Base-by-base conservation (phyloP, 768 basidiomycete genomes). In the Suillus subaureus region DNA sequence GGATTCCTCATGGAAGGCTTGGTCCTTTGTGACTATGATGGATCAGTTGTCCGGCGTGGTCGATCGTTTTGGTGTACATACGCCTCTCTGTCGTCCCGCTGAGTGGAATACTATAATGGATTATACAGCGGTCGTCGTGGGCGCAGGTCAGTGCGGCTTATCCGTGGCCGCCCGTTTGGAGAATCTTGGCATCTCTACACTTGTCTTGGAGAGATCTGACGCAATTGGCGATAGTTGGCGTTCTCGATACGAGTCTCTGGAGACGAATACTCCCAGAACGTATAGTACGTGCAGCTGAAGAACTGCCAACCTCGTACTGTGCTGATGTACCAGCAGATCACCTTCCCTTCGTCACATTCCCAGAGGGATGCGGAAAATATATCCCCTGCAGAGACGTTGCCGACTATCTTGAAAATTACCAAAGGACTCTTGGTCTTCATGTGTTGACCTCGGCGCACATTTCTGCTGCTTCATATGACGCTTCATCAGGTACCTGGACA, bases 151-250 rank as follows among this genome's bases (percentile, higher is more conserved):
- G 52, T 69, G 65, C 7, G 72, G 72, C n/a, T 35, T 73, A 55
- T 63, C 64, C 37, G 68, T 72, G 12, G 67, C 71, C 2, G 70
- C 68, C 11, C 67, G 70, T 61, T 66, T 72, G 63, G 85, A 87
- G 71, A 76, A 76, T 4, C 76, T 89, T 9, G 85, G 79, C 45
- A 74, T 88, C 13, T 70, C 78, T 15, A 75, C 79, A 11, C 77
- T 91, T 9, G 76, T 93, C 16, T 78, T 93, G 56, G 92, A 94
- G 72, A 86, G 83, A 74, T 83, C 87, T 61, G 65, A 72, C 13
- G 76, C 84, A 23, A 81, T 90, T 31, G 89, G 90, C 0, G 84
- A 90, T 70, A 84, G 84, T 60, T 91, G 89, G 90, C 78, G 89
- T 64, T 79, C 82, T 43, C 79, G 91, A 43, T 92, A 92, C 72